Evolutionary conservation across 164 flowering plant species (phyloP).

Genomic region (Vitis cinerea): DNA sequence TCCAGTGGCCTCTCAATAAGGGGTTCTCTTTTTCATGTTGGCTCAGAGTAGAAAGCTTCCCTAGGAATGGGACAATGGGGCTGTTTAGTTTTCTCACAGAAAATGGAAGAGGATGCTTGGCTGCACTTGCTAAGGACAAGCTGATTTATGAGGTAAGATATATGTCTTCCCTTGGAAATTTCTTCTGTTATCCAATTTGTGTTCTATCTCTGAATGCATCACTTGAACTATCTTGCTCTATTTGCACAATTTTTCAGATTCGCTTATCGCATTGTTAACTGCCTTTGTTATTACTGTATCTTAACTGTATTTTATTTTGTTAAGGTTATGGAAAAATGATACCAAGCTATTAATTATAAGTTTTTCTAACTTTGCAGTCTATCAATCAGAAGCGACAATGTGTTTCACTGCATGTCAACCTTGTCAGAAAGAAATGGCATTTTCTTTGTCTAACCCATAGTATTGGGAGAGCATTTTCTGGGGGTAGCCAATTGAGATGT

Average conservation of each 20-base stretch:
- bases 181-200: not conserved
- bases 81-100: slow-evolving; percentile 89
- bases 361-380: slow-evolving; percentile 53
- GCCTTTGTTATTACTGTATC: not conserved
- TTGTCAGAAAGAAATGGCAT: slow-evolving; percentile 84
- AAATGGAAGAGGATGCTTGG: slow-evolving; percentile 87
- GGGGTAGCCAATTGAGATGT: slow-evolving; percentile 85
- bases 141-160: slow-evolving; percentile 70
- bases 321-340: not conserved
- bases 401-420: slow-evolving; percentile 50
- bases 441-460: slow-evolving; percentile 86
- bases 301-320: not conserved
- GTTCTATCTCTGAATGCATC: not conserved
- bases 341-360: not conserved
- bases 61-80: slow-evolving; percentile 72
- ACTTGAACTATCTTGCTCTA: not conserved
- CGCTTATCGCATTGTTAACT: not conserved
- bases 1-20: slow-evolving; percentile 89
- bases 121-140: slow-evolving; percentile 65
- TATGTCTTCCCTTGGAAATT: not conserved
- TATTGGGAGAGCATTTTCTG: slow-evolving; percentile 97
- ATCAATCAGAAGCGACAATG: slow-evolving; percentile 74
- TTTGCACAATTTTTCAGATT: not conserved
- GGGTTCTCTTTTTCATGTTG: slow-evolving; percentile 99
- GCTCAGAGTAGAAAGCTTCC: slow-evolving; percentile 89